Conservation (phyloP, 2,329 filamentous ascomycete genomes). For the Chalaropsis ovoidea region DNA sequence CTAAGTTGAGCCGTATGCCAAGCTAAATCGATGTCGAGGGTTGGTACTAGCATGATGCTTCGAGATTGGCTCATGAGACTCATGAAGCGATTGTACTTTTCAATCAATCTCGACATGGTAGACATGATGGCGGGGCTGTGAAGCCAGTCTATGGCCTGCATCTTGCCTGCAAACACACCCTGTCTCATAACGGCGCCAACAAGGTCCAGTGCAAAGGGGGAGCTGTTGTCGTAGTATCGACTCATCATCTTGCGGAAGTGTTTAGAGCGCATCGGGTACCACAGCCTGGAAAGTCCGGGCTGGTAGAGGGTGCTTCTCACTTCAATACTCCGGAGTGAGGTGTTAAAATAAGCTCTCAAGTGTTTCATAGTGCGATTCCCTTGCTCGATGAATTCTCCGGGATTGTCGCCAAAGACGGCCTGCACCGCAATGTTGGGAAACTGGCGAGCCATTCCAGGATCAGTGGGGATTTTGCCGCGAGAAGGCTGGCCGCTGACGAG, state of each 20-base stretch:
- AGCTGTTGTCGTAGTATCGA: constrained; percentile 59
- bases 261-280: not conserved
- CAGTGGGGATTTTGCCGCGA: not conserved
- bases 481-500: constrained; percentile 42
- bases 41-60: constrained; percentile 50
- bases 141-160: constrained; percentile 65
- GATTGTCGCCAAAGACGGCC: constrained; percentile 14
- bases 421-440: constrained; percentile 53
- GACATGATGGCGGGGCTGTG: constrained; percentile 54
- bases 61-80: constrained; percentile 44
- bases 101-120: constrained; percentile 55
- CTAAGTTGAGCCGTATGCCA: constrained; percentile 75
- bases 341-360: not conserved
- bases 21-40: constrained; percentile 62
- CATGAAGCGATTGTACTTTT: constrained; percentile 57
- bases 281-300: not conserved
- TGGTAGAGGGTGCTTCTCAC: not conserved
- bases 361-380: constrained; percentile 3
- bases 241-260: constrained; percentile 56
- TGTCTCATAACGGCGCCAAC: constrained; percentile 56
- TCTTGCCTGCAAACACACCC: constrained; percentile 58
- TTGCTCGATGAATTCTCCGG: not conserved
- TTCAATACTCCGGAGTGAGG: not conserved
- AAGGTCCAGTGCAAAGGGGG: constrained; percentile 55
- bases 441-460: constrained; percentile 30